Evolutionary conservation across 2,329 filamentous ascomycete genomes (phyloP).

Genomic region (Xylariaceae sp.): DNA sequence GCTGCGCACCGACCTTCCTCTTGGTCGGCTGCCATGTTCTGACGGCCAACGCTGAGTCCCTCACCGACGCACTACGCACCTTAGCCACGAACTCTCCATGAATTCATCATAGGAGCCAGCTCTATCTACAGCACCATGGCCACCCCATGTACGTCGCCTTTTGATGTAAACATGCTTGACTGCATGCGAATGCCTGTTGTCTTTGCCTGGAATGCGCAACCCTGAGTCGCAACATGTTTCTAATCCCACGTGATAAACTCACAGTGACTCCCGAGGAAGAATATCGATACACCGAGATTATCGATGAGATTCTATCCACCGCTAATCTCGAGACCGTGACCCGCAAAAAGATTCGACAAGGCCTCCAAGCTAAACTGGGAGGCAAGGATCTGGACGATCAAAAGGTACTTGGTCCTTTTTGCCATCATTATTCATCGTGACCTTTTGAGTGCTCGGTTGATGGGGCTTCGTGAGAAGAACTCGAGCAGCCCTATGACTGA

Average conservation of each 20-base stretch:
- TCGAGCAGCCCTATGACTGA: not conserved
- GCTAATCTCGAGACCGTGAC: conserved; percentile 59
- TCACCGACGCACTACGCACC: conserved; percentile 1
- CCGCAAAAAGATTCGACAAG: conserved; percentile 56
- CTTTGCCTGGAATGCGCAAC: not conserved
- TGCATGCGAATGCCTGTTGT: not conserved
- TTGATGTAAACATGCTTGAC: not conserved
- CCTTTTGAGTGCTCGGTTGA: not conserved
- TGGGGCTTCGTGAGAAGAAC: not conserved
- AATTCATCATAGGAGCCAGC: conserved; percentile 8
- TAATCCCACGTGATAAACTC: conserved; percentile 11
- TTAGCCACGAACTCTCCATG: conserved; percentile 7
- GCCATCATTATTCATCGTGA: not conserved
- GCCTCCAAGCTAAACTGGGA: conserved; percentile 49
- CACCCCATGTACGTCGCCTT: conserved; percentile 25
- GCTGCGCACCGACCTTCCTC: conserved; percentile 6
- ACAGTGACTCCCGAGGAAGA: conserved; percentile 48
- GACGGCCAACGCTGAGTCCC: conserved; percentile 5
- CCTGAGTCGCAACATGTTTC: not conserved
- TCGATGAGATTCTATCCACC: conserved; percentile 54
- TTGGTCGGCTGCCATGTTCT: conserved; percentile 18
- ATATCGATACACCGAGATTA: conserved; percentile 50
- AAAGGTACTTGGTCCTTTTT: conserved; percentile 40
- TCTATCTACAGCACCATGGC: conserved; percentile 23
- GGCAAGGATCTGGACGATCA: conserved; percentile 55